Percentiles rank a stretch among this genome's conserved stretches.
Conservation (phyloP, 495 filamentous ascomycete species). For the Penicillium herquei region DNA sequence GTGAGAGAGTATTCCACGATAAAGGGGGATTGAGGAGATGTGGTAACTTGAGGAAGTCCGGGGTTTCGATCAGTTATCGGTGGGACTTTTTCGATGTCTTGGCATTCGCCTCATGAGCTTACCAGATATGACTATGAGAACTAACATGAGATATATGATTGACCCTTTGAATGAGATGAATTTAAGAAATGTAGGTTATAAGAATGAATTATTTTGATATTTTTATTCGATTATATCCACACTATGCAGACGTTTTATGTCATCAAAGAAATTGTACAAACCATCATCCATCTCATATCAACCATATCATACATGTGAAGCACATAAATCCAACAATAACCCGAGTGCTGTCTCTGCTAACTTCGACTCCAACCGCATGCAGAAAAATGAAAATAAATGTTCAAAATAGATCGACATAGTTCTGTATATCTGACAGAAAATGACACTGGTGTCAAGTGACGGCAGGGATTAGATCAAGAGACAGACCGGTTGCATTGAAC, state of each 20-base stretch:
- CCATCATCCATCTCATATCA: not conserved
- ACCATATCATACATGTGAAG: constrained; percentile 4
- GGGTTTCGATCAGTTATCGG: constrained; percentile 20
- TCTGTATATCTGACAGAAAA: too few species aligned
- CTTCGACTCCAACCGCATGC: not conserved
- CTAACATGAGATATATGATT: too few species aligned
- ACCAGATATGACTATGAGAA: not conserved
- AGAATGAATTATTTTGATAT: not conserved
- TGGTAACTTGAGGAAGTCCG: constrained; percentile 1
- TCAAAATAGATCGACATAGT: too few species aligned
- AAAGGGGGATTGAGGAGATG: not conserved
- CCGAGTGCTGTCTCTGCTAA: not conserved
- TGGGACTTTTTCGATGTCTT: constrained; percentile 33
- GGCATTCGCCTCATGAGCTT: constrained; percentile 12
- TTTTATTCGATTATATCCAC: not conserved
- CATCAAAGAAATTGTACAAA: not conserved
- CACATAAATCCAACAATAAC: not conserved
- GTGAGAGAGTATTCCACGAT: too few species aligned
- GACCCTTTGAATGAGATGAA: too few species aligned
- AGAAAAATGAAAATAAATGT: not conserved
- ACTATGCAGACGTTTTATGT: not conserved
- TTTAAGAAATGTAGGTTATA: too few species aligned
- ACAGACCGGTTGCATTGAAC: constrained; percentile 42
- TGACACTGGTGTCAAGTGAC: too few species aligned
- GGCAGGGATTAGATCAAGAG: constrained; percentile 3